These are phyloP conservation scores for Filosporella fistucella DNA, from an alignment of 495 filamentous ascomycete species.

Conservation along the genomic window DNA sequence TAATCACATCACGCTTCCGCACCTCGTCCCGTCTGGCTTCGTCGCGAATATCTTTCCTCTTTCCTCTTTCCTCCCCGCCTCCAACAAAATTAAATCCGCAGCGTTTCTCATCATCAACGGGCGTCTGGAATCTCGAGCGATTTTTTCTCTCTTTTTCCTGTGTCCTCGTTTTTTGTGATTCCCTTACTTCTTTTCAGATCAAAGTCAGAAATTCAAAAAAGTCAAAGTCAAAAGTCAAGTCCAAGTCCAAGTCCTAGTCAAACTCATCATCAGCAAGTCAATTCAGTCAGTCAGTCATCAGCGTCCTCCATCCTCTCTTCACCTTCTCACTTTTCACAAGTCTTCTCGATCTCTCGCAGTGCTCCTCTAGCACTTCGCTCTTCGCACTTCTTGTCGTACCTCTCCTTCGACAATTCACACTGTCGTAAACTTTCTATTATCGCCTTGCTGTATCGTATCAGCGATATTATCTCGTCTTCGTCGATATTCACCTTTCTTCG, in stretches of 20 bases:
- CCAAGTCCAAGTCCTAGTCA: not conserved
- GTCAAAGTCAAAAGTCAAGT: slow-evolving; percentile 3
- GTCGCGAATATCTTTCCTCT: slow-evolving; percentile 9
- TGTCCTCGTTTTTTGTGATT: slow-evolving; percentile 45
- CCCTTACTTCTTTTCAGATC: slow-evolving; percentile 15
- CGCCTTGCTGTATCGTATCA: slow-evolving; percentile 16
- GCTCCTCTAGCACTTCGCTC: slow-evolving; percentile 19
- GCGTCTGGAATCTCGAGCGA: slow-evolving; percentile 40
- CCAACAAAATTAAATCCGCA: slow-evolving; percentile 21
- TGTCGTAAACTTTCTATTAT: slow-evolving; percentile 17
- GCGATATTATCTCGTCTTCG: slow-evolving; percentile 20
- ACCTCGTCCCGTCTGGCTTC: too few relatives aligned
- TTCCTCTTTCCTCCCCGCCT: slow-evolving; percentile 22
- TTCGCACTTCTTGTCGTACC: slow-evolving; percentile 11
- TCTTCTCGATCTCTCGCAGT: slow-evolving; percentile 18
- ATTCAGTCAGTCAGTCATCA: slow-evolving; percentile 22
- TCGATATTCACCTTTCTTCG: slow-evolving; percentile 12
- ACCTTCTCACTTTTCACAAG: slow-evolving; percentile 19
- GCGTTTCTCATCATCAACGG: slow-evolving; percentile 28
- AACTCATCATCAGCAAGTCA: slow-evolving; percentile 8
- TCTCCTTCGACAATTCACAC: slow-evolving; percentile 18
- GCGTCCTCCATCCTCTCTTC: slow-evolving; percentile 20
- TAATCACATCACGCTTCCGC: too few relatives aligned
- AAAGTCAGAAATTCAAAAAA: not conserved
- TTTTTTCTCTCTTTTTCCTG: slow-evolving; percentile 41